Conservation (phyloP, 257 asterid genomes). For the Osmanthus fragrans region DNA sequence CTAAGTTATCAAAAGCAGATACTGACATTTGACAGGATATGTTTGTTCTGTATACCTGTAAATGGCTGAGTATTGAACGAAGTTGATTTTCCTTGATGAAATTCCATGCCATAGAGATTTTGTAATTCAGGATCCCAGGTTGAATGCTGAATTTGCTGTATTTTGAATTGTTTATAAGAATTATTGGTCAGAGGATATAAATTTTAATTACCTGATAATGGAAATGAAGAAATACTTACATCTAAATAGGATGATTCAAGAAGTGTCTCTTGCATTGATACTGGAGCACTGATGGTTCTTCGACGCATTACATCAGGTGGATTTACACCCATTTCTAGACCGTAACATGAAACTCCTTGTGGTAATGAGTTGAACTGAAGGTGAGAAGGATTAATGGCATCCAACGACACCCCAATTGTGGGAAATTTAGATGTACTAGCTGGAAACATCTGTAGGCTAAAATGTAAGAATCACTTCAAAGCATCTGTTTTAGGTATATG, state of each 20-base stretch:
- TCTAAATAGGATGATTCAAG: slow-evolving; percentile 50
- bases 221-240: slow-evolving; percentile 34
- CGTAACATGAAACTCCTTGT: slow-evolving; percentile 39
- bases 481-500: background rate
- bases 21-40: slow-evolving; percentile 23
- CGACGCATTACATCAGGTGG: slow-evolving; percentile 48
- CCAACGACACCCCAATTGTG: slow-evolving; percentile 40
- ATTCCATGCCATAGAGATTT: slow-evolving; percentile 55
- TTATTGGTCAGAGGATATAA: background rate
- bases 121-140: slow-evolving; percentile 74
- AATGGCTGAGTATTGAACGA: slow-evolving; percentile 58
- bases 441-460: slow-evolving; percentile 46
- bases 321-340: slow-evolving; percentile 46
- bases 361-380: slow-evolving; percentile 45
- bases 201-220: background rate
- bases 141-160: slow-evolving; percentile 60
- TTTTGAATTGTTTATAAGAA: slow-evolving; percentile 11
- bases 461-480: background rate
- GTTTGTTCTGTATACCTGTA: slow-evolving; percentile 46
- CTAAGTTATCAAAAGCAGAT: slow-evolving; percentile 14
- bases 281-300: slow-evolving; percentile 61
- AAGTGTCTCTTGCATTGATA: slow-evolving; percentile 47
- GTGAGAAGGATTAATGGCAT: slow-evolving; percentile 37
- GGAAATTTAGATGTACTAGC: slow-evolving; percentile 40
- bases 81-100: slow-evolving; percentile 60